These are phyloP conservation scores for Pyricularia grisea DNA, from an alignment of 2,329 filamentous ascomycete species.

Conservation along the genomic window DNA sequence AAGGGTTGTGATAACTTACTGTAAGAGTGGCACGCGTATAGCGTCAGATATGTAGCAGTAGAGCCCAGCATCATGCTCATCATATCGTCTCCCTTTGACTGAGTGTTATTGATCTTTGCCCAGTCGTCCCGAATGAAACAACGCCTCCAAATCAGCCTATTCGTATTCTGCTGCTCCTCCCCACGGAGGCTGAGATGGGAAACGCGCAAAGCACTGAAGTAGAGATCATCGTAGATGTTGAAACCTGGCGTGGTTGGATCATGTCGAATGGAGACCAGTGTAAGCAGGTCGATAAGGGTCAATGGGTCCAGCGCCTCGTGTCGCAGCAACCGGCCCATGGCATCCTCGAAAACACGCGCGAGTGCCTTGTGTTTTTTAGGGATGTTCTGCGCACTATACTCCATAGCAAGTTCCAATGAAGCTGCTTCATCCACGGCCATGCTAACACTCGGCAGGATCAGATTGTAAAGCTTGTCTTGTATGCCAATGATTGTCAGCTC, in stretches of 20 bases:
- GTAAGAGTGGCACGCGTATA: slow-evolving; percentile 32
- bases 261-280: slow-evolving; percentile 47
- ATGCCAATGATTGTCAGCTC: slow-evolving; percentile 62
- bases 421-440: slow-evolving; percentile 72
- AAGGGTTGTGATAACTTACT: neutral
- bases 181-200: slow-evolving; percentile 43
- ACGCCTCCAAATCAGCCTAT: slow-evolving; percentile 72
- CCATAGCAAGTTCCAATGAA: slow-evolving; percentile 66
- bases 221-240: slow-evolving; percentile 56
- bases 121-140: slow-evolving; percentile 80
- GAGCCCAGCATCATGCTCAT: slow-evolving; percentile 51
- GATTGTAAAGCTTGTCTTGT: slow-evolving; percentile 69
- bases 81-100: slow-evolving; percentile 61
- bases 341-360: slow-evolving; percentile 61
- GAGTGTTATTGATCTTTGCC: slow-evolving; percentile 68
- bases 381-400: slow-evolving; percentile 49
- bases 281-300: slow-evolving; percentile 66
- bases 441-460: slow-evolving; percentile 57
- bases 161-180: slow-evolving; percentile 48
- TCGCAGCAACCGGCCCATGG: slow-evolving; percentile 59
- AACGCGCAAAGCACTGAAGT: slow-evolving; percentile 62
- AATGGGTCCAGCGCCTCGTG: slow-evolving; percentile 62
- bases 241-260: slow-evolving; percentile 24
- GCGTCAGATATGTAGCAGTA: slow-evolving; percentile 61
- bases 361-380: slow-evolving; percentile 55